These are phyloP conservation scores for Sapria himalayana DNA, from an alignment of 345 rosid species.

Conservation along the genomic window DNA sequence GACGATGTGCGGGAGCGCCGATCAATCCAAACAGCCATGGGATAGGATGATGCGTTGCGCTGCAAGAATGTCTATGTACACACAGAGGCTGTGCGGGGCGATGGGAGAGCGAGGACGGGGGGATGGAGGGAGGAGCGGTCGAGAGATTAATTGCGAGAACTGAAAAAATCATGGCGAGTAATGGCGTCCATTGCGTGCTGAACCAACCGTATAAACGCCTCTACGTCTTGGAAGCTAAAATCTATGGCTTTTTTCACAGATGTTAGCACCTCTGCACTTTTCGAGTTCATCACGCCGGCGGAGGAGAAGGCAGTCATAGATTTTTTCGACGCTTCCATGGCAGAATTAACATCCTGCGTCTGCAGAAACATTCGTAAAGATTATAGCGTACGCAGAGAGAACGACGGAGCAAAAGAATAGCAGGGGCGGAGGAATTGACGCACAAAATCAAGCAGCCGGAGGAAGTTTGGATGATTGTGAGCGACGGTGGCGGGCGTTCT, in stretches of 20 bases:
- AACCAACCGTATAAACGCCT: slow-evolving; percentile 32
- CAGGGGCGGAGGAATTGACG: slow-evolving; percentile 14
- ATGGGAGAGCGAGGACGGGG: too few species aligned
- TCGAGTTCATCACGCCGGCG: slow-evolving; percentile 16
- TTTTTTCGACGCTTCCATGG: slow-evolving; percentile 65
- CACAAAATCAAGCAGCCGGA: slow-evolving; percentile 46
- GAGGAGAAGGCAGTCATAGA: slow-evolving; percentile 30
- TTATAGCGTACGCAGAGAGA: slow-evolving; percentile 1
- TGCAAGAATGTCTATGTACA: too few species aligned
- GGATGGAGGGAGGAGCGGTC: too few species aligned
- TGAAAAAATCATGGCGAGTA: slow-evolving; percentile 16
- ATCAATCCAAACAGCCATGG: too few species aligned
- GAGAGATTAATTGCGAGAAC: slow-evolving; percentile 27
- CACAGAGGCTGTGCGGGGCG: too few species aligned
- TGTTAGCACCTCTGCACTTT: slow-evolving; percentile 19
- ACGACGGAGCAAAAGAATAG: not conserved
- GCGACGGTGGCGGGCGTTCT: slow-evolving; percentile 28
- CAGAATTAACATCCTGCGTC: slow-evolving; percentile 37
- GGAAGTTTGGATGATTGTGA: slow-evolving; percentile 21
- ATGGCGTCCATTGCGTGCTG: slow-evolving; percentile 38
- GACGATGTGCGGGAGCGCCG: too few species aligned
- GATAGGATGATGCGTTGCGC: too few species aligned
- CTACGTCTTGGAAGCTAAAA: slow-evolving; percentile 63
- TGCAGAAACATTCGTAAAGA: slow-evolving; percentile 17
- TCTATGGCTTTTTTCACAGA: slow-evolving; percentile 38